Conservation (phyloP, 345 rosid species). For the Brassica cretica region DNA sequence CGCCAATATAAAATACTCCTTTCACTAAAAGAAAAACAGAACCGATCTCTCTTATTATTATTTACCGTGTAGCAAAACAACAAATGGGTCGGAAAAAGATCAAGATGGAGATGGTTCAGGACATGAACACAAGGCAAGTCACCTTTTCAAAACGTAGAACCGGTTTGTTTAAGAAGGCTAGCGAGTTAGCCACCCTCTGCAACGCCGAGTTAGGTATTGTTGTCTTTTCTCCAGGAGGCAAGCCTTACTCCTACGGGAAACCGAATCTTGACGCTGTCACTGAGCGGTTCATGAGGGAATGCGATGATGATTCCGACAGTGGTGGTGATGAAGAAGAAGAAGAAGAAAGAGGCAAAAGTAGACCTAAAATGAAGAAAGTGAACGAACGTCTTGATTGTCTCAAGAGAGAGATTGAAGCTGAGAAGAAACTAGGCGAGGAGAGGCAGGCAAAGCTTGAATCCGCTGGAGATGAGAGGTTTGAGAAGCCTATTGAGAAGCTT, state of each 20-base stretch:
- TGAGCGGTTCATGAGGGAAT: constrained; percentile 42
- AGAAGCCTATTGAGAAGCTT: constrained; percentile 27
- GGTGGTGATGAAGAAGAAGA: constrained; percentile 13
- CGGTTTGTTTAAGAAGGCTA: constrained; percentile 71
- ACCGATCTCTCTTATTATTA: not conserved
- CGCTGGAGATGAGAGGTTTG: constrained; percentile 22
- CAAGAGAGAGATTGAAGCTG: constrained; percentile 35
- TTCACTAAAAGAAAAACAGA: not conserved
- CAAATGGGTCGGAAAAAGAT: constrained; percentile 67
- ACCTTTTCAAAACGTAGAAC: constrained; percentile 68
- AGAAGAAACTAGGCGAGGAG: constrained; percentile 43
- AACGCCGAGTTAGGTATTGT: constrained; percentile 56
- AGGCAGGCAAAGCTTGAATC: constrained; percentile 36
- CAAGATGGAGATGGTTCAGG: constrained; percentile 60
- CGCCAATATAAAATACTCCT: constrained; percentile 11
- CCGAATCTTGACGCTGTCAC: constrained; percentile 54
- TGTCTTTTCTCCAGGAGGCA: constrained; percentile 75
- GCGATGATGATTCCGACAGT: not conserved
- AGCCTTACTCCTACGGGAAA: constrained; percentile 65
- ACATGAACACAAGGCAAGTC: constrained; percentile 61
- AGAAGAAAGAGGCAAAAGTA: constrained; percentile 4
- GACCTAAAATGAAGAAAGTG: constrained; percentile 22
- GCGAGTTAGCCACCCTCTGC: constrained; percentile 59
- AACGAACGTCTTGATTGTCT: constrained; percentile 25
- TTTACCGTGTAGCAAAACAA: constrained; percentile 3